Percentiles rank a stretch among this genome's conserved stretches.
Evolutionary conservation across 2,329 filamentous ascomycete species (phyloP).

Genomic region (Trichoderma guizhouense): DNA sequence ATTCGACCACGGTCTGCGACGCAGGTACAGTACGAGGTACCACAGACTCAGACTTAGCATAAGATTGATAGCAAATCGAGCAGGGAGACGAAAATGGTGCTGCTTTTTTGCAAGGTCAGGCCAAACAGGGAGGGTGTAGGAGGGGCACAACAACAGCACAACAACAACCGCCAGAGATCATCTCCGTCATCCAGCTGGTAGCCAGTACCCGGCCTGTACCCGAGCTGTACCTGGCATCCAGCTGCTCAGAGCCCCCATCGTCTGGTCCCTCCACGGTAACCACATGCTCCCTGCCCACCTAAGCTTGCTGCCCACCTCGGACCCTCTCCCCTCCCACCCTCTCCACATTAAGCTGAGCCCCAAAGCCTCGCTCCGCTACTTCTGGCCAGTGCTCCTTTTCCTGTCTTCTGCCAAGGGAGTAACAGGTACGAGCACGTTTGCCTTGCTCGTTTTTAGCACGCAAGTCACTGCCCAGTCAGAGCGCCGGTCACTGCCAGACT

Average conservation of each 20-base stretch:
- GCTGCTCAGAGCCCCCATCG: background rate
- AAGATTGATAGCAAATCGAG: background rate
- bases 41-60: background rate
- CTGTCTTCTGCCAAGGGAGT: background rate
- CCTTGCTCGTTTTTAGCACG: background rate
- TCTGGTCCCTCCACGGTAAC: background rate
- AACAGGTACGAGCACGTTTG: constrained; percentile 1
- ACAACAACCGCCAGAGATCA: background rate
- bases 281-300: background rate
- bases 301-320: constrained; percentile 15
- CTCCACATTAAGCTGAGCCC: constrained; percentile 24
- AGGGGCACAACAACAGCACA: background rate
- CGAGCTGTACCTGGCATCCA: background rate
- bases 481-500: background rate
- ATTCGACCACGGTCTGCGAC: background rate
- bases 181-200: background rate
- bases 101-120: background rate
- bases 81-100: background rate
- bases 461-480: constrained; percentile 3
- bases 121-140: background rate
- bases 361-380: constrained; percentile 24
- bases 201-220: background rate
- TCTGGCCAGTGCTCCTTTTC: constrained; percentile 18
- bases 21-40: background rate
- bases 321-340: constrained; percentile 13